Percentiles rank a stretch among this genome's conserved stretches.
These are phyloP conservation scores for Macadamia tetraphylla DNA, from an alignment of 164 flowering plant species.

Conservation along the genomic window DNA sequence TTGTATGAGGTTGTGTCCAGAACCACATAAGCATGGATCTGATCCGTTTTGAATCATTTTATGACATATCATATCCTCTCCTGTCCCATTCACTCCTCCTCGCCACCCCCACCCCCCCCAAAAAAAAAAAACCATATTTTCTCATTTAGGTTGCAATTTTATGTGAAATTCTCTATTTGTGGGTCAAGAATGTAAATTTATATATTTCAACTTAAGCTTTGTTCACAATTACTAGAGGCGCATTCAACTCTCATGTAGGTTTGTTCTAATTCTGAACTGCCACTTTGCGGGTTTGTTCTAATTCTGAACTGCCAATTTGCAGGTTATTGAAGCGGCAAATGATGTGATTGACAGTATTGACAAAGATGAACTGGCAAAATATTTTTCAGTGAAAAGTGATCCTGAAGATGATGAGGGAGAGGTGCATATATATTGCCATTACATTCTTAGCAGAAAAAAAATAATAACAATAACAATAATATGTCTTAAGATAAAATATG, in stretches of 20 bases:
- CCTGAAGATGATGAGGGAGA: slow-evolving; percentile 92
- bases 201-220: neutral
- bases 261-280: slow-evolving; percentile 1
- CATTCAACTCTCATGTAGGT: neutral
- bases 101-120: no score
- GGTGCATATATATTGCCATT: slow-evolving; percentile 31
- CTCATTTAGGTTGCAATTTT: no score
- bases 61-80: no score
- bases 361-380: slow-evolving; percentile 74
- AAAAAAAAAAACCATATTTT: no score
- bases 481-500: no score
- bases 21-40: no score
- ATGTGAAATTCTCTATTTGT: no score
- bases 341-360: slow-evolving; percentile 84
- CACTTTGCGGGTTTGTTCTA: neutral
- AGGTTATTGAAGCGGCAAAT: slow-evolving; percentile 81
- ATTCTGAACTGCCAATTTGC: slow-evolving; percentile 15
- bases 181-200: neutral
- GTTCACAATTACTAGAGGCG: neutral
- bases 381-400: slow-evolving; percentile 53
- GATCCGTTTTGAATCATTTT: no score
- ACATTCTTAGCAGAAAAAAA: no score
- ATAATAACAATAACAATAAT: no score
- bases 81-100: no score
- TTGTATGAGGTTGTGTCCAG: no score